Conservation (phyloP, 306 rosid genomes). For the Acacia confusa region DNA sequence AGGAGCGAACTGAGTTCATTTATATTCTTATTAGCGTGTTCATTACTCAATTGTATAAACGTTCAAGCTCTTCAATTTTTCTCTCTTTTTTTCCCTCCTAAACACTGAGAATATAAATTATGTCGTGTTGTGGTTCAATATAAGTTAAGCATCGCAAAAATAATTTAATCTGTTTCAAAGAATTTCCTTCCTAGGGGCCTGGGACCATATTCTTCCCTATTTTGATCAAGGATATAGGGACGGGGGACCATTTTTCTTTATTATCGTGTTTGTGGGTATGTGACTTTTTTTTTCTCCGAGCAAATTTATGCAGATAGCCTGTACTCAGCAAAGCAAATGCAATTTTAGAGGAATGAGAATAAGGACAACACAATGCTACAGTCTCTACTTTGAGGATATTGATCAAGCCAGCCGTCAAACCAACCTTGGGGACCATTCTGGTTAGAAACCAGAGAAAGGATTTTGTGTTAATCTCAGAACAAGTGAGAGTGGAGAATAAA, state of each 20-base stretch:
- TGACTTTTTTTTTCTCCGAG: not conserved
- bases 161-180: not conserved
- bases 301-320: constrained; percentile 14
- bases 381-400: constrained; percentile 19
- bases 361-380: constrained; percentile 24
- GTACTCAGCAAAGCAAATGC: constrained; percentile 30
- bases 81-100: not conserved
- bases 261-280: constrained; percentile 11
- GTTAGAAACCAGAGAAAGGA: constrained; percentile 19
- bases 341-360: constrained; percentile 20
- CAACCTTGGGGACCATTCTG: constrained; percentile 22
- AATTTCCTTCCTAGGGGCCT: constrained; percentile 21
- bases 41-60: not conserved
- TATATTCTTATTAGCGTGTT: constrained; percentile 11
- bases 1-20: not conserved
- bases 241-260: constrained; percentile 27
- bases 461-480: constrained; percentile 28
- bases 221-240: constrained; percentile 30
- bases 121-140: constrained; percentile 30
- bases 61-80: not conserved
- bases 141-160: constrained; percentile 20
- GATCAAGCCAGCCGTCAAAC: constrained; percentile 20
- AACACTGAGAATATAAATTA: constrained; percentile 20
- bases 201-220: constrained; percentile 37
- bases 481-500: constrained; percentile 38